Base-by-base conservation (phyloP, 1,284 basidiomycete species). In the Irpex rosettiformis region DNA sequence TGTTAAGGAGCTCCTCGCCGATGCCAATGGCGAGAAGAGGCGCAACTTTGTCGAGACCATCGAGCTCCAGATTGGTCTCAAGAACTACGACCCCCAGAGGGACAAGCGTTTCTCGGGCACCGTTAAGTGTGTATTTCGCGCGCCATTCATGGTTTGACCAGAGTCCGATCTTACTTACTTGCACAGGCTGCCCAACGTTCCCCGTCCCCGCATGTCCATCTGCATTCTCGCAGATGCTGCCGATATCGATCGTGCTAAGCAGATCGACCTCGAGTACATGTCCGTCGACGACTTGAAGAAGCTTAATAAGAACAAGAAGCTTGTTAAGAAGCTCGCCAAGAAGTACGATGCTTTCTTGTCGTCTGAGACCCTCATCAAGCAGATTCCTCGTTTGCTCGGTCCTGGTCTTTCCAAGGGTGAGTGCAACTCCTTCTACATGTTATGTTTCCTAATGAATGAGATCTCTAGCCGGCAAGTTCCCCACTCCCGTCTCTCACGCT, bases 231-330 rank as follows among this genome's bases (percentile, higher is more conserved):
- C 96, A 65, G 96, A 99, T 80, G 96, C 96, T 54, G 91, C 91
- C 73, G 97, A 99, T 78, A 97, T 99, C 75, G 96, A 99, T 80
- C 93, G 94, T 73, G 95, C 95, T 60, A 98, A 98, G 84, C 91
- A 95, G 76, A 96, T 97, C 67, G 91, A 94, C 69, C 88, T 97
- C 66, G 95, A 97, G 76, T 96, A 96, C 82, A 98, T 98, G 96
- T 96, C 94, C 67, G 97, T 98, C 70, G 96, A 99, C 72, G 96
- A 99, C 79, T 85, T 99, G 80, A 99, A 99, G 82, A 99, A 99
- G 93, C 86, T 98, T 69, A 98, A 97, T 90, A 97, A 97, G 84
- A 99, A 99, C 89, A 99, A 99, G 86, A 99, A 99, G 84, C 93
- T 99, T 66, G 96, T 99, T 74, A 99, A 99, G 88, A 99, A 96